Conservation (phyloP, 106 monocot species). For the Vanilla planifolia region DNA sequence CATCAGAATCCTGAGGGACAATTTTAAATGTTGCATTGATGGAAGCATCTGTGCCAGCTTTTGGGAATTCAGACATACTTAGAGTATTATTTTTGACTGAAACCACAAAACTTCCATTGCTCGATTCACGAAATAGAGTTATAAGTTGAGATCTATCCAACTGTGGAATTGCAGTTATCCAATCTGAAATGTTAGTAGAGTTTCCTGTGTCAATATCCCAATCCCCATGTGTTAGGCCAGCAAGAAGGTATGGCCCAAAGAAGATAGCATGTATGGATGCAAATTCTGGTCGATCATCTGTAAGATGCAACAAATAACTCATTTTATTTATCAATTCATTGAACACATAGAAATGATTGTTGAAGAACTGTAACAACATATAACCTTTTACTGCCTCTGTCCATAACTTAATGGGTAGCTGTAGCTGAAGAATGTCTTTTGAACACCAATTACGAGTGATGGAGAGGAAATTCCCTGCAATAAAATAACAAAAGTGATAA, state of each 20-base stretch:
- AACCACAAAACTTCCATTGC: slow-evolving; percentile 34
- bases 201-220: slow-evolving; percentile 54
- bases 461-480: slow-evolving; percentile 77
- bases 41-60: slow-evolving; percentile 45
- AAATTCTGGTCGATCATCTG: slow-evolving; percentile 78
- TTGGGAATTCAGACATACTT: slow-evolving; percentile 44
- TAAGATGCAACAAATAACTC: neutral
- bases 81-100: slow-evolving; percentile 48
- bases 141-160: slow-evolving; percentile 50
- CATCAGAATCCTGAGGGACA: slow-evolving; percentile 14
- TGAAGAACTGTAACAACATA: no score
- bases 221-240: slow-evolving; percentile 57
- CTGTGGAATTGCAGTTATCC: slow-evolving; percentile 56
- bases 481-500: no score
- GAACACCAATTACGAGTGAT: slow-evolving; percentile 57
- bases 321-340: no score
- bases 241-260: slow-evolving; percentile 87
- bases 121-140: slow-evolving; percentile 43
- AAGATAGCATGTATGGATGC: slow-evolving; percentile 67
- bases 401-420: slow-evolving; percentile 53
- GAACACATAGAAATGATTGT: no score
- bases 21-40: slow-evolving; percentile 71
- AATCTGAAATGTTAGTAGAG: slow-evolving; percentile 45
- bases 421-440: slow-evolving; percentile 48
- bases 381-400: slow-evolving; percentile 80